Conservation (phyloP, 495 filamentous ascomycete species). For the Endocarpon pusillum region DNA sequence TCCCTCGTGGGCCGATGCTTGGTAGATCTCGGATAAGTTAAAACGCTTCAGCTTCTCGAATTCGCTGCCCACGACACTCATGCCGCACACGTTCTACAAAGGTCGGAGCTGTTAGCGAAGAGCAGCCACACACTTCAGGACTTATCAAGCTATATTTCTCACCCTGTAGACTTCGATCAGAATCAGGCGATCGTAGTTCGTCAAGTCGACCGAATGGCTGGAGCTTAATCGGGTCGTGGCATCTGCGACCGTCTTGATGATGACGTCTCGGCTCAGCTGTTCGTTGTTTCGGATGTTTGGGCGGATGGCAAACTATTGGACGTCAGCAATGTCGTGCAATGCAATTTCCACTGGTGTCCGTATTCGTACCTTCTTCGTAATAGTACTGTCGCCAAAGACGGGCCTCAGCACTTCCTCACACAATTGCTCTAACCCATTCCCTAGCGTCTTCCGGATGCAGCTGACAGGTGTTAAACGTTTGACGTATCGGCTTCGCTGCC, state of each 20-base stretch:
- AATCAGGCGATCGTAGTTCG: slow-evolving; percentile 65
- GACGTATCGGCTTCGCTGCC: slow-evolving; percentile 52
- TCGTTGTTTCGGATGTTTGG: slow-evolving; percentile 66
- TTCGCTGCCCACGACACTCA: slow-evolving; percentile 56
- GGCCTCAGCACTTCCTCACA: slow-evolving; percentile 50
- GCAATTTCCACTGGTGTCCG: neutral
- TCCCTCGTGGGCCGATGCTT: too few relatives aligned
- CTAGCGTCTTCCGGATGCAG: slow-evolving; percentile 58
- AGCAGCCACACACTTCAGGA: neutral
- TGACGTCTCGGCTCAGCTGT: slow-evolving; percentile 47
- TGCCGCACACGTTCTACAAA: slow-evolving; percentile 52
- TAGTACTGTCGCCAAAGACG: slow-evolving; percentile 47
- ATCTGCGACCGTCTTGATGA: slow-evolving; percentile 68
- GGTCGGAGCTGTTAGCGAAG: slow-evolving; percentile 6
- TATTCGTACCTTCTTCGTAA: slow-evolving; percentile 27
- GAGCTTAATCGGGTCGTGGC: slow-evolving; percentile 33
- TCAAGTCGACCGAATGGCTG: slow-evolving; percentile 69
- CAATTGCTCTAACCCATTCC: slow-evolving; percentile 56
- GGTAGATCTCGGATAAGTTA: slow-evolving; percentile 51
- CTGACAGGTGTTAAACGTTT: slow-evolving; percentile 75
- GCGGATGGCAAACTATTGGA: slow-evolving; percentile 69
- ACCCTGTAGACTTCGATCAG: slow-evolving; percentile 83
- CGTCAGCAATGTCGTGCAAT: neutral
- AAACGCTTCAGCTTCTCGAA: slow-evolving; percentile 55
- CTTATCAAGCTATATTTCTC: slow-evolving; percentile 18